phyloP scores from a whole-genome alignment of 2,329 filamentous ascomycete species.

The Daldinia sp. region DNA sequence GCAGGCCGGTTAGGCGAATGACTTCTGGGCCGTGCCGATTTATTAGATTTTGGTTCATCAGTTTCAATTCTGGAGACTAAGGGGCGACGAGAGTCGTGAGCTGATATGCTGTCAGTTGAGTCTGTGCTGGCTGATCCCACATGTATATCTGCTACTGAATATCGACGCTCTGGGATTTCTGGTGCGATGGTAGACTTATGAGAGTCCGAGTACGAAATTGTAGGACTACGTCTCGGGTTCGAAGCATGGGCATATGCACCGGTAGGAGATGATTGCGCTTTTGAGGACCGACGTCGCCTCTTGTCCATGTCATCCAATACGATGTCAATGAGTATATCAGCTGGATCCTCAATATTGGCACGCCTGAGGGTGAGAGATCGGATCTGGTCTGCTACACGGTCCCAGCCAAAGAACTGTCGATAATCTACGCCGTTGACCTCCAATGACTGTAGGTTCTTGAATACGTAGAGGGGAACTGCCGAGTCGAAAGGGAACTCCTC shows the following conservation, averaged over 20 bases:
- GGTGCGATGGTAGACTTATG: constrained; percentile 77
- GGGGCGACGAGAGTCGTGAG: constrained; percentile 55
- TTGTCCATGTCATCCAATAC: constrained; percentile 97
- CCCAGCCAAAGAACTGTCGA: constrained; percentile 97
- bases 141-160: constrained; percentile 63
- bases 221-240: constrained; percentile 72
- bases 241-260: constrained; percentile 72
- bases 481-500: constrained; percentile 99
- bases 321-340: constrained; percentile 90
- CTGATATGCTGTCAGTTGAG: constrained; percentile 56
- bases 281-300: constrained; percentile 86
- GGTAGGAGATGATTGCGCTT: constrained; percentile 83
- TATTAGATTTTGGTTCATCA: constrained; percentile 61
- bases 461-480: constrained; percentile 93
- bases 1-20: constrained; percentile 83
- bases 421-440: constrained; percentile 97
- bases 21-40: constrained; percentile 73
- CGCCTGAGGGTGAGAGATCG: constrained; percentile 90
- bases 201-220: constrained; percentile 73
- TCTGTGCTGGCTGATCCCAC: constrained; percentile 72
- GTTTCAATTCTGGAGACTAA: constrained; percentile 62
- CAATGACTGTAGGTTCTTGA: constrained; percentile 95
- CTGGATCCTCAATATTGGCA: constrained; percentile 87
- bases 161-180: constrained; percentile 67
- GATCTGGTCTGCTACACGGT: constrained; percentile 90